A percentile compares a stretch with the other conserved stretches of the same genome.
Evolutionary conservation across 768 basidiomycete species (phyloP).

Genomic region (Leccinum disarticulatum): DNA sequence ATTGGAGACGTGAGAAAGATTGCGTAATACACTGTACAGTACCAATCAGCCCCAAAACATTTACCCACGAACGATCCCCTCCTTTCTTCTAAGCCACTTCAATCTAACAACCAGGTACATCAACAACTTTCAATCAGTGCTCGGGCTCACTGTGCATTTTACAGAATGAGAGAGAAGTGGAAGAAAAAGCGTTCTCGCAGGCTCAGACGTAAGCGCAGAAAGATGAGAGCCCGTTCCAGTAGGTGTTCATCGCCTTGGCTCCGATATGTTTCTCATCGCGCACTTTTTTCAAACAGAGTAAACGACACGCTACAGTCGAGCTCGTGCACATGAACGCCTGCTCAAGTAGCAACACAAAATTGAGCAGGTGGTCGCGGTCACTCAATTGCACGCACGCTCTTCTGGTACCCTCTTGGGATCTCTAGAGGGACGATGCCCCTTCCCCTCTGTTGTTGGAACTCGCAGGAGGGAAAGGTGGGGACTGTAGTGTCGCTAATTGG

Average conservation of each 20-base stretch:
- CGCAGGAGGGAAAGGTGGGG: slow-evolving; percentile 18
- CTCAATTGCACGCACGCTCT: slow-evolving; percentile 28
- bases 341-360: slow-evolving; percentile 12
- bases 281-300: slow-evolving; percentile 34
- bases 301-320: slow-evolving; percentile 29
- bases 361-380: slow-evolving; percentile 15
- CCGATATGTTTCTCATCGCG: slow-evolving; percentile 1
- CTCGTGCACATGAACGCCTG: slow-evolving; percentile 26
- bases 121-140: not conserved
- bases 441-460: slow-evolving; percentile 25
- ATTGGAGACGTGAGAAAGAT: slow-evolving; percentile 15
- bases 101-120: slow-evolving; percentile 29
- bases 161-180: slow-evolving; percentile 94
- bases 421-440: slow-evolving; percentile 22
- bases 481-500: slow-evolving; percentile 24
- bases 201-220: slow-evolving; percentile 92
- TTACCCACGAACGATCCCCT: slow-evolving; percentile 13
- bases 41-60: slow-evolving; percentile 31
- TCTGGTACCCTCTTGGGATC: slow-evolving; percentile 20
- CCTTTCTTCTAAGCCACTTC: slow-evolving; percentile 32
- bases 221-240: slow-evolving; percentile 96
- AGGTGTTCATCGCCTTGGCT: slow-evolving; percentile 34
- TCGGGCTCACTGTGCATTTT: not conserved
- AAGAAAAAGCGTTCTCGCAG: slow-evolving; percentile 94
- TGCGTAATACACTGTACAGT: slow-evolving; percentile 38